phyloP scores from a whole-genome alignment of 202 grass and related monocot species.

The Panicum virgatum region DNA sequence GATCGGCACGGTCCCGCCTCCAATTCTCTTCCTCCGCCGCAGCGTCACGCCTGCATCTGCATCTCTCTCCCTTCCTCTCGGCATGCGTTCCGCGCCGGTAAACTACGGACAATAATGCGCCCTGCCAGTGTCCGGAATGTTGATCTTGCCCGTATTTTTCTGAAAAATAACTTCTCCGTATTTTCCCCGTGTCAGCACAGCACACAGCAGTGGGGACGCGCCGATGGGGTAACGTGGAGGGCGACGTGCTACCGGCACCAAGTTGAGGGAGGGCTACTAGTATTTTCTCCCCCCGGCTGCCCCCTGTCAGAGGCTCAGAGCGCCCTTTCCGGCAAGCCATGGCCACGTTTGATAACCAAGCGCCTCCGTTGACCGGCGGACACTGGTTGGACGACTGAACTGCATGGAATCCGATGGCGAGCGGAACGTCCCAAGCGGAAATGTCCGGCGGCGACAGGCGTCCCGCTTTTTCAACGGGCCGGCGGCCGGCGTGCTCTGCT shows the following conservation, averaged over 20 bases:
- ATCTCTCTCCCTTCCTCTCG: no score
- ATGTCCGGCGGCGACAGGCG: slow-evolving; percentile 14
- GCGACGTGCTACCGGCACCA: slow-evolving; percentile 42
- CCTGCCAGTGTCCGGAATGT: not conserved
- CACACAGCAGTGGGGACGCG: slow-evolving; percentile 19
- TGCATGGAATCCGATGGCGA: slow-evolving; percentile 41
- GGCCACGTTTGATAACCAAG: no score
- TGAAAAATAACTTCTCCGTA: no score
- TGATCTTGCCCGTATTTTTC: slow-evolving; percentile 21
- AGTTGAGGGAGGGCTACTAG: slow-evolving; percentile 9
- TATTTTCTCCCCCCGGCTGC: not conserved
- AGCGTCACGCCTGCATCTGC: not conserved
- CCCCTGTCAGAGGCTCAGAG: not conserved
- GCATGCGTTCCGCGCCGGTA: not conserved
- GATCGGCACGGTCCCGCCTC: not conserved
- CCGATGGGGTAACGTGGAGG: not conserved
- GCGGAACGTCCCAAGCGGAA: not conserved
- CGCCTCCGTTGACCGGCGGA: slow-evolving; percentile 7
- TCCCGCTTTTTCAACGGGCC: slow-evolving; percentile 32
- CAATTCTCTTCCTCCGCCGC: not conserved
- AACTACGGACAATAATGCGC: not conserved
- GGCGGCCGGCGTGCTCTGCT: not conserved
- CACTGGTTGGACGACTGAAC: no score
- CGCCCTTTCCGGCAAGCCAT: no score
- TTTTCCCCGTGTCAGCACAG: no score